Evolutionary conservation across 345 rosid genomes (phyloP).

Genomic region (Luvunga scandens): DNA sequence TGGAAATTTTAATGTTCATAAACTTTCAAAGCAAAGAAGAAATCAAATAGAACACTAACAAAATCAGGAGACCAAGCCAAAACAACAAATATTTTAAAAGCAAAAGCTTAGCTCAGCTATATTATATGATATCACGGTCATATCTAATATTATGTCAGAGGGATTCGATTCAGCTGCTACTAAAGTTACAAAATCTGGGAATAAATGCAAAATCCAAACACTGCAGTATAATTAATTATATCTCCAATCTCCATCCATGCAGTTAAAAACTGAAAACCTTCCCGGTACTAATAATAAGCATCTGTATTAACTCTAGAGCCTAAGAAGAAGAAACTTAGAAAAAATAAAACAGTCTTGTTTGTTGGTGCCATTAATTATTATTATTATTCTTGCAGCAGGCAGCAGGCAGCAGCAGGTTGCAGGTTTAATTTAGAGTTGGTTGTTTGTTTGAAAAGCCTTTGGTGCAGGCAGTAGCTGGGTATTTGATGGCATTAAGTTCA

Average conservation of each 20-base stretch:
- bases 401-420: too few species aligned
- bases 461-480: conserved; percentile 44
- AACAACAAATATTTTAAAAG: background rate
- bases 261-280: background rate
- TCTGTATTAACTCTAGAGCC: background rate
- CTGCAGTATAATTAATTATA: too few species aligned
- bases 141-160: conserved; percentile 13
- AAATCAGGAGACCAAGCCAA: background rate
- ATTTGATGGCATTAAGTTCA: conserved; percentile 77
- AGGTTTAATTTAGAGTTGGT: too few species aligned
- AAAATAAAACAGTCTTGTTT: background rate
- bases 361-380: too few species aligned
- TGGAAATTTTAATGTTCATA: too few species aligned
- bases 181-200: background rate
- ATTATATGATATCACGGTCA: conserved; percentile 4
- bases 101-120: background rate
- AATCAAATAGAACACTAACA: background rate
- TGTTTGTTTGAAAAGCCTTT: background rate
- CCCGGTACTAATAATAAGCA: too few species aligned
- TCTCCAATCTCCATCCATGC: background rate
- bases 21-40: too few species aligned
- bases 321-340: background rate
- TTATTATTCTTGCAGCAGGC: too few species aligned
- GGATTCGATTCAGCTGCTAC: conserved; percentile 13
- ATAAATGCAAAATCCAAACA: background rate